Evolutionary conservation across 768 basidiomycete genomes (phyloP), one percentile per base, ranked within the genome.

Genomic region (Kwoniella pini): DNA sequence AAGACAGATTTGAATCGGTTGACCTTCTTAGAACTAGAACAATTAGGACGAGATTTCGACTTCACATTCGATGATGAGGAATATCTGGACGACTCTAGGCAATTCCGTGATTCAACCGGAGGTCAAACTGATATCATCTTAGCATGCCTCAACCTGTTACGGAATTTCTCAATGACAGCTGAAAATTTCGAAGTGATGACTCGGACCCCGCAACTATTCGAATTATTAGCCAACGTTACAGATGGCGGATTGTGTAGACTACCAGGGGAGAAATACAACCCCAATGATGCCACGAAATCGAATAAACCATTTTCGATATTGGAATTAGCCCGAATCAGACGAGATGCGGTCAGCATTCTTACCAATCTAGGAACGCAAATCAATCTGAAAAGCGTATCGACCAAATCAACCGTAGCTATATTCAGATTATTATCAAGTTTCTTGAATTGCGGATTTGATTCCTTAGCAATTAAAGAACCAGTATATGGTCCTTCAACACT

Each of bases 111-210:
- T 48, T 87, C 85, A 10, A 81, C 82, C 42, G 89, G 87, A 69
- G 86, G 87, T 12, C 83, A 85, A 11, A 86, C 84, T 17, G 87
- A 88, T 63, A 80, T 87, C 54, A 81, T 93, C 48, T 82, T 90
- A 27, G 80, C 85, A 17, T 82, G 88, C 53, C 77, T 87, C 44
- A 92, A 89, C 76, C 85, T 97, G 70, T 81, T 97, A 54, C 89
- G 91, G 45, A 96, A 95, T 80, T 82, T 96, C 67, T 85, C 89
- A n/a, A 80, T 86, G 62, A 81, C 87, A 58, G 80, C 79, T 6
- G 88, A 94, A 64, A 95, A 95, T 69, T 76, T 83, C 62, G 80
- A 81, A 43, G 85, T 84, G 69, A 81, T 95, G 69, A 83, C 86
- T 1, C 83, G 80, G 39, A 86, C 90, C 60, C 83, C 84, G 5